Conservation (phyloP, 441 rosid species). For the Erysimum cheiri region DNA sequence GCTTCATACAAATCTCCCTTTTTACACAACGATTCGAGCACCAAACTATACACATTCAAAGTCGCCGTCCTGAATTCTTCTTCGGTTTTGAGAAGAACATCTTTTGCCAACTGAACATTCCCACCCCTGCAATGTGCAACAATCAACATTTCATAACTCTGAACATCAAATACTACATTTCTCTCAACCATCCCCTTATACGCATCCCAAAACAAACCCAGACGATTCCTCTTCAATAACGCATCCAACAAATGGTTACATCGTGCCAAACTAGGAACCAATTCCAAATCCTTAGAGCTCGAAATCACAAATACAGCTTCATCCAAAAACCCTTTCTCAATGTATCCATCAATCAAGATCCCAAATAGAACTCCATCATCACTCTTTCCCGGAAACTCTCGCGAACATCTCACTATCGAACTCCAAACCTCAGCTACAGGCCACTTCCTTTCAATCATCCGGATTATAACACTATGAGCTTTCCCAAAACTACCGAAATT, state of each 20-base stretch:
- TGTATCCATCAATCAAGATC: slow-evolving; percentile 62
- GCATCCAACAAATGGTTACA: slow-evolving; percentile 68
- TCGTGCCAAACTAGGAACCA: slow-evolving; percentile 52
- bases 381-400: slow-evolving; percentile 46
- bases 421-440: slow-evolving; percentile 55
- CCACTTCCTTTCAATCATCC: slow-evolving; percentile 54
- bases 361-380: slow-evolving; percentile 50
- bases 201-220: slow-evolving; percentile 70
- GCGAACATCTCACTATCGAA: slow-evolving; percentile 52
- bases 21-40: slow-evolving; percentile 63
- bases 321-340: slow-evolving; percentile 50
- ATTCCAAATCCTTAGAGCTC: slow-evolving; percentile 46
- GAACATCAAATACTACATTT: slow-evolving; percentile 57
- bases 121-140: slow-evolving; percentile 67
- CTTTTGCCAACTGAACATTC: slow-evolving; percentile 53
- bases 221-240: slow-evolving; percentile 55
- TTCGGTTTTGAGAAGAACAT: slow-evolving; percentile 59
- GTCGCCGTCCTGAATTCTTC: slow-evolving; percentile 57
- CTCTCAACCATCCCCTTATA: slow-evolving; percentile 59
- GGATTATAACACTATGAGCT: slow-evolving; percentile 51
- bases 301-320: slow-evolving; percentile 62
- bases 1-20: slow-evolving; percentile 65
- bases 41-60: slow-evolving; percentile 58
- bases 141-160: slow-evolving; percentile 57
- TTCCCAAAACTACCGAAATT: slow-evolving; percentile 49